Evolutionary conservation across 345 rosid genomes (phyloP).

Genomic region (Carallia pectinifolia): DNA sequence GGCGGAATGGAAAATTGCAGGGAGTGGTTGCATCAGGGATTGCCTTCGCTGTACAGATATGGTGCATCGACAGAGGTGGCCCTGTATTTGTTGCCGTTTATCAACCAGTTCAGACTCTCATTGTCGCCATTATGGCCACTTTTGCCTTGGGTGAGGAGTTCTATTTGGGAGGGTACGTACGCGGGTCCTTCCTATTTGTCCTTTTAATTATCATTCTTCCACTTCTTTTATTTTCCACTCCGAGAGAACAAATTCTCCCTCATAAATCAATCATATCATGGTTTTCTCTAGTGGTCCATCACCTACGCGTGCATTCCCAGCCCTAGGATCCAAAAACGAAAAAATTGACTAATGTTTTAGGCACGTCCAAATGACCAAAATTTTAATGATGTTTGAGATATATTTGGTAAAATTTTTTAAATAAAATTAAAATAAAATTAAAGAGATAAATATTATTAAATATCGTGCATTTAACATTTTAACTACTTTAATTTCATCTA

Average conservation of each 20-base stretch:
- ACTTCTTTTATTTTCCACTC: not conserved
- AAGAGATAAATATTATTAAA: not conserved
- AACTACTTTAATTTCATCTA: no score
- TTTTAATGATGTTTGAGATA: no score
- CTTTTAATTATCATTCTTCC: not conserved
- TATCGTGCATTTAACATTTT: no score
- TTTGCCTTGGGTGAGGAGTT: conserved; percentile 83
- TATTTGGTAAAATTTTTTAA: no score
- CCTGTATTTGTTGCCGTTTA: conserved; percentile 99
- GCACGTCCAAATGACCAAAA: no score
- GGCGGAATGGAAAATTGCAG: conserved; percentile 33
- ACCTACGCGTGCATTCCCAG: conserved; percentile 6
- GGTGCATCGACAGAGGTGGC: conserved; percentile 99
- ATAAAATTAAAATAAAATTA: no score
- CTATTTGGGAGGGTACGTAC: conserved; percentile 76
- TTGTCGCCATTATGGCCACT: conserved; percentile 96
- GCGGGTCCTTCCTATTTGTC: not conserved
- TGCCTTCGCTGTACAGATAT: conserved; percentile 96
- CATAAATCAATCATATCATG: not conserved
- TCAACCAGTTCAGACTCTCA: conserved; percentile 97
- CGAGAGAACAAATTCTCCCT: no score
- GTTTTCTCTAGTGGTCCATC: no score
- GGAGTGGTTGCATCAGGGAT: conserved; percentile 98
- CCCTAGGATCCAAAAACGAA: conserved; percentile 7
- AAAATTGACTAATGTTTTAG: no score